These are phyloP conservation scores for Annulohypoxylon truncatum DNA, from an alignment of 2,329 filamentous ascomycete genomes.

Conservation along the genomic window DNA sequence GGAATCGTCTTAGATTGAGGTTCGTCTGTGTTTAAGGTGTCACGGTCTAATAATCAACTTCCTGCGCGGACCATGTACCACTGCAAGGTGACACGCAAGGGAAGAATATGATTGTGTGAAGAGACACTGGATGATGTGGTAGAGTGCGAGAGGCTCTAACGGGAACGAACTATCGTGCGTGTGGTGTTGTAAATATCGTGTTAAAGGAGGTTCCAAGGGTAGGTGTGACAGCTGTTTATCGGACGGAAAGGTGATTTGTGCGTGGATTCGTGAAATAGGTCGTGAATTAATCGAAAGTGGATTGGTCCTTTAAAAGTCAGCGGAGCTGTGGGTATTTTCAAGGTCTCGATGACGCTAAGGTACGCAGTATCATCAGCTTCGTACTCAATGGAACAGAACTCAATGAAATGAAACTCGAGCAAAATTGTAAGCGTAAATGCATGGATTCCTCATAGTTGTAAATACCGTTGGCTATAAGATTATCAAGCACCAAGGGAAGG, in stretches of 20 bases:
- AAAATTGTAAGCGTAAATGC: not conserved
- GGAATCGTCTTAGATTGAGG: conserved; percentile 18
- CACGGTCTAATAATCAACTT: not conserved
- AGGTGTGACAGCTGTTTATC: conserved; percentile 2
- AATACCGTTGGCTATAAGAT: not conserved
- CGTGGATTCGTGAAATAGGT: conserved; percentile 22
- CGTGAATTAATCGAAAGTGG: conserved; percentile 22
- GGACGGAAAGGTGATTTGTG: conserved; percentile 12
- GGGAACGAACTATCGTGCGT: conserved; percentile 13
- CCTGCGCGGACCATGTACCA: conserved; percentile 17
- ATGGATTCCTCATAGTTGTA: not conserved
- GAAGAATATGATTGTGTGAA: not conserved
- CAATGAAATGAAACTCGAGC: not conserved
- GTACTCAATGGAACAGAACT: not conserved
- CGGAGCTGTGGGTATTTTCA: conserved; percentile 31
- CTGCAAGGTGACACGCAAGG: conserved; percentile 10
- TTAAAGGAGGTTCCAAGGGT: not conserved
- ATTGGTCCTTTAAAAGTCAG: conserved; percentile 23
- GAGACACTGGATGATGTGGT: not conserved
- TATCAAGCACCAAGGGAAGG: conserved; percentile 4
- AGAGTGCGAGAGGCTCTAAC: conserved; percentile 8
- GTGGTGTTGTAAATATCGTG: not conserved
- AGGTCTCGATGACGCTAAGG: conserved; percentile 28
- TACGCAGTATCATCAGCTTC: conserved; percentile 23
- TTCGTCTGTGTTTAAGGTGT: conserved; percentile 2